Percentiles rank a stretch among this genome's conserved stretches.
phyloP scores from a whole-genome alignment of 2,329 filamentous ascomycete species.

The Calonectria hawksworthii region DNA sequence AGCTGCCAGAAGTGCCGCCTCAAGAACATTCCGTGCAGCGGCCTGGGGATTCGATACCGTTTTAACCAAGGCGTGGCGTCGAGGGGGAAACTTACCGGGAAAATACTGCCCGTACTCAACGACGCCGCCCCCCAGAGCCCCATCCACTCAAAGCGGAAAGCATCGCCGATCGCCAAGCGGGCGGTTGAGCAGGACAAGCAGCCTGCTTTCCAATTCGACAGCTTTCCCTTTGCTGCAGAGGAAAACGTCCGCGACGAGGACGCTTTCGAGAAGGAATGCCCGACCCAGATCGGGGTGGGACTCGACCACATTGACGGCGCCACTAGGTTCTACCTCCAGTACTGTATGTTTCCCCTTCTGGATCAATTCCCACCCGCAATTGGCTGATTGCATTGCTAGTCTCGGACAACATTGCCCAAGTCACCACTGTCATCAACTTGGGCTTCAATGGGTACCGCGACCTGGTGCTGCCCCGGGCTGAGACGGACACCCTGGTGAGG shows the following conservation, averaged over 20 bases:
- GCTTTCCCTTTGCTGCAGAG: not conserved
- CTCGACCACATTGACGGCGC: slow-evolving; percentile 37
- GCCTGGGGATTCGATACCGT: slow-evolving; percentile 37
- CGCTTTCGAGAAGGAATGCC: not conserved
- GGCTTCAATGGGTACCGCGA: slow-evolving; percentile 42
- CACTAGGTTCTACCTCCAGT: slow-evolving; percentile 38
- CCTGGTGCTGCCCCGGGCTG: slow-evolving; percentile 35
- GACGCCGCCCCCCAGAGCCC: not conserved
- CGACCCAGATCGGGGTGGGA: slow-evolving; percentile 3
- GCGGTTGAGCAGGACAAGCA: not conserved
- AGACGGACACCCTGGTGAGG: slow-evolving; percentile 35
- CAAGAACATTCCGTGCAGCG: slow-evolving; percentile 40
- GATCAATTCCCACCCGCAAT: not conserved
- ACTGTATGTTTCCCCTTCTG: slow-evolving; percentile 26
- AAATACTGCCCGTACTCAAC: slow-evolving; percentile 31
- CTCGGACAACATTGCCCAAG: slow-evolving; percentile 40
- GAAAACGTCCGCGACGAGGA: not conserved
- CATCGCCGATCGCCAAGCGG: not conserved
- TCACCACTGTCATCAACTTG: slow-evolving; percentile 42
- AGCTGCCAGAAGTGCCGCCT: slow-evolving; percentile 36
- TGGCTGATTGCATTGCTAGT: slow-evolving; percentile 18
- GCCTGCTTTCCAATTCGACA: not conserved
- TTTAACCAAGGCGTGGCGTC: slow-evolving; percentile 43
- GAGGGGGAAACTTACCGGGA: slow-evolving; percentile 38
- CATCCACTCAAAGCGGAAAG: not conserved